These are phyloP conservation scores for Jatropha podagrica DNA, from an alignment of 441 rosid genomes.

Conservation along the genomic window DNA sequence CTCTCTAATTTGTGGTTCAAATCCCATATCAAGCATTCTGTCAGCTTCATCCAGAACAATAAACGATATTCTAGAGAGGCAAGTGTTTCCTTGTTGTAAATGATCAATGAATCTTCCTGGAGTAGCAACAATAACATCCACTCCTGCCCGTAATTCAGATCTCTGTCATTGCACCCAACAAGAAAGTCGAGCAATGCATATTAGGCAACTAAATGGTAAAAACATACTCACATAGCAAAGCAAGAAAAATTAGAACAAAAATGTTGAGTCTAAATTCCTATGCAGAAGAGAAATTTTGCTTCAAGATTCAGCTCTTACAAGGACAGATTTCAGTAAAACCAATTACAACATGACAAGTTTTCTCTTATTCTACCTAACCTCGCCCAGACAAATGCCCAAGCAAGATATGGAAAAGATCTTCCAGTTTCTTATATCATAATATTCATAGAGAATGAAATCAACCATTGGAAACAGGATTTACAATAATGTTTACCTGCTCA, in stretches of 20 bases:
- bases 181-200: slow-evolving; percentile 54
- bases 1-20: slow-evolving; percentile 89
- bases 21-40: slow-evolving; percentile 95
- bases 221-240: neutral
- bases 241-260: neutral
- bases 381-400: neutral
- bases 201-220: slow-evolving; percentile 2
- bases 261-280: neutral
- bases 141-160: slow-evolving; percentile 74
- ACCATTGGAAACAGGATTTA: neutral
- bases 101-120: slow-evolving; percentile 91
- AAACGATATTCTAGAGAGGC: slow-evolving; percentile 70
- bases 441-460: neutral
- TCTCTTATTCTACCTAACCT: neutral
- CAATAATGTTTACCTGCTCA: slow-evolving; percentile 32
- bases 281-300: neutral
- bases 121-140: slow-evolving; percentile 87
- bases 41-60: slow-evolving; percentile 92
- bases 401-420: neutral
- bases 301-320: neutral
- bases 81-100: slow-evolving; percentile 76
- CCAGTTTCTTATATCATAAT: neutral
- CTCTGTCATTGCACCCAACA: slow-evolving; percentile 72
- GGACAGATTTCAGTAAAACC: neutral
- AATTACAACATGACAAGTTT: neutral